These are phyloP conservation scores for Magnusiomyces magnusii DNA, from an alignment of 1,139 yeast genomes.

Conservation along the genomic window DNA sequence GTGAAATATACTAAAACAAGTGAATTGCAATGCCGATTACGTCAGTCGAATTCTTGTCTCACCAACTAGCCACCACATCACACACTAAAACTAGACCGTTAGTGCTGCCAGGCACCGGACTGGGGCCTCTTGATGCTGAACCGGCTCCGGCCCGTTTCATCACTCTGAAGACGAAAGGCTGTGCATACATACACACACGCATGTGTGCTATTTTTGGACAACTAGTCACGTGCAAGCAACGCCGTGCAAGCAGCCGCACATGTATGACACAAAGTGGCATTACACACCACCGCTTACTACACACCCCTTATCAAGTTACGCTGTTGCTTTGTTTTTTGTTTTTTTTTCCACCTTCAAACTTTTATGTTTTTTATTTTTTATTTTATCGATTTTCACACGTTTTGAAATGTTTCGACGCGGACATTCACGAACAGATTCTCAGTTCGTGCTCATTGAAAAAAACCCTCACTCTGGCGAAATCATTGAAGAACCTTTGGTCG, in stretches of 20 bases:
- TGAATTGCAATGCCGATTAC: background rate
- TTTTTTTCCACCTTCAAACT: background rate
- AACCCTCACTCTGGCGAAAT: conserved; percentile 5
- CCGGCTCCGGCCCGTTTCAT: no score
- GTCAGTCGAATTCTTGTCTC: background rate
- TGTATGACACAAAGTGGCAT: background rate
- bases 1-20: background rate
- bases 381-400: background rate
- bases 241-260: background rate
- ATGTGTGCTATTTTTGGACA: no score
- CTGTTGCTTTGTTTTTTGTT: background rate
- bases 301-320: background rate
- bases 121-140: no score
- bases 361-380: background rate
- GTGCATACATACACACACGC: no score
- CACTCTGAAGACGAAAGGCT: no score
- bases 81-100: no score
- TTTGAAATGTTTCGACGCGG: conserved; percentile 3
- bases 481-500: background rate
- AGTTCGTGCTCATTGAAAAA: conserved; percentile 5
- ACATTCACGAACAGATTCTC: conserved; percentile 1
- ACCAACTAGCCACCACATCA: no score
- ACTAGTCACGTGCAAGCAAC: background rate
- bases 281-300: no score
- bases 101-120: no score